Evolutionary conservation across 257 asterid genomes (phyloP), one percentile per base, ranked within the genome.

Genomic region (Capsicum pubescens): DNA sequence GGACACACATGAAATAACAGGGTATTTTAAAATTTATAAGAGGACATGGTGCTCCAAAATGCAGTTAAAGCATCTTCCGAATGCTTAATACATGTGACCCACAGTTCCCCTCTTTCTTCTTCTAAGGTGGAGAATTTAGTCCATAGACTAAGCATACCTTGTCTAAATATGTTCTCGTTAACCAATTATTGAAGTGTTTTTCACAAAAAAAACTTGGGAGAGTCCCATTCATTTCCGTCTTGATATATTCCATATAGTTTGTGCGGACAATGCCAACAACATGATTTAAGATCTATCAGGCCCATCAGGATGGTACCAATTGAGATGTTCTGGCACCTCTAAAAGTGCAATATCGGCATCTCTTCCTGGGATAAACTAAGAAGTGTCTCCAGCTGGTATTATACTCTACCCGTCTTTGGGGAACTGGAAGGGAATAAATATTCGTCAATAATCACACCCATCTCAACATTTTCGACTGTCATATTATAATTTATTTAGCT

Each of bases 301-400:
- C 99, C 98, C 90, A 50, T 98, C 98, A 82, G 91, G 99, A 87
- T 94, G 98, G 88, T 93, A 96, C 98, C 98, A 96, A 86, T 93
- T 93, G 88, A 94, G 90, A 84, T 93, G 99, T 87, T 96, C 98
- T 10, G 99, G 99, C 87, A 94, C 98, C 91, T 94, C 98, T 21
- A 96, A 87, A 84, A 96, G 90, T 83, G 98, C 98, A 88, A 97
- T 93, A 89, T 93, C 97, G 35, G 97, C 98, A 82, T 97, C 93
- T 92, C 91, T 95, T 17, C 95, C 91, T 4, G 97, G 88, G 84
- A 94, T 93, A 87, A 92, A 93, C 85, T 88, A 92, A 80, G 98
- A 92, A 8, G 99, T 97, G 83, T 95, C 99, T 19, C 99, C 97
- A 63, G 99, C 94, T 2, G 97, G 98, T 81, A 93, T 52, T 86